A percentile compares a stretch with the other conserved stretches of the same genome.
phyloP scores from a whole-genome alignment of 2,329 filamentous ascomycete genomes.

The Aspergillus novoparasiticus region DNA sequence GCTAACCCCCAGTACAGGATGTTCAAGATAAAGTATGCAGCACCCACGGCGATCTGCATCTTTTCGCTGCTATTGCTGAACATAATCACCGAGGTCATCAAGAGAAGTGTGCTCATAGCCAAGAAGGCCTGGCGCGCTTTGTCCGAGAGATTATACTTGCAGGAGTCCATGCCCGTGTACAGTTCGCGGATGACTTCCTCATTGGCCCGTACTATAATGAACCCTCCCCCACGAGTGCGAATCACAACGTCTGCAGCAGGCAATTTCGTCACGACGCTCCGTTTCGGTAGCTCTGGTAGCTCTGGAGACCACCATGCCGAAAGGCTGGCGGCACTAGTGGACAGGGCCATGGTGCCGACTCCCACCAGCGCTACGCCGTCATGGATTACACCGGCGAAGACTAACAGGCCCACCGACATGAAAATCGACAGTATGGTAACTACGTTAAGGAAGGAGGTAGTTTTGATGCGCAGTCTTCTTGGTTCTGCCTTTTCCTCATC shows the following conservation, averaged over 20 bases:
- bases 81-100: conserved; percentile 64
- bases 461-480: conserved; percentile 30
- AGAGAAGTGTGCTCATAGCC: conserved; percentile 59
- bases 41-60: conserved; percentile 61
- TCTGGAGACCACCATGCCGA: conserved; percentile 62
- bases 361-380: conserved; percentile 58
- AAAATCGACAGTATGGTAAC: conserved; percentile 56
- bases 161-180: conserved; percentile 63
- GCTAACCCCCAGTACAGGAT: conserved; percentile 61
- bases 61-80: conserved; percentile 65
- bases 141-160: conserved; percentile 52
- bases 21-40: conserved; percentile 62
- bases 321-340: conserved; percentile 58
- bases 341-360: conserved; percentile 54
- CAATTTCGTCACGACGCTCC: conserved; percentile 52
- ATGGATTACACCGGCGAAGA: conserved; percentile 34
- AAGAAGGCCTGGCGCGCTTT: conserved; percentile 57
- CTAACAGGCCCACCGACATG: conserved; percentile 22
- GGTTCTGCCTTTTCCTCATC: neutral
- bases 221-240: conserved; percentile 61
- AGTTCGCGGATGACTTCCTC: conserved; percentile 66
- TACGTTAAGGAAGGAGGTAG: conserved; percentile 57
- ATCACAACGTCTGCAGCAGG: conserved; percentile 64
- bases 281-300: conserved; percentile 57
- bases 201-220: conserved; percentile 59